Evolutionary conservation across 345 rosid genomes (phyloP).

Genomic region (Eucalyptus sp.): DNA sequence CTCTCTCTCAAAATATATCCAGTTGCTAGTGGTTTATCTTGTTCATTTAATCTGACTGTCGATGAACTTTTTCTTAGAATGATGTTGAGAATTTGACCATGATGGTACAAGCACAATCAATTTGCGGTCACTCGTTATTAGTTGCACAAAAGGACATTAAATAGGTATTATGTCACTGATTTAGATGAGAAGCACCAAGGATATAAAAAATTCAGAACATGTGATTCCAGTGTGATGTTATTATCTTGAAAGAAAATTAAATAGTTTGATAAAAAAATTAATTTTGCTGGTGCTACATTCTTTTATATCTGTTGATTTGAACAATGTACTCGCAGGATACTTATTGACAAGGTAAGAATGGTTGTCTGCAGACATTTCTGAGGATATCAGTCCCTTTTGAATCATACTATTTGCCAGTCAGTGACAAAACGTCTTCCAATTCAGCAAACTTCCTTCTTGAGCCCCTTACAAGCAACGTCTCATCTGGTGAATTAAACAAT

Average conservation of each 20-base stretch:
- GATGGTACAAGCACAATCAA: background rate
- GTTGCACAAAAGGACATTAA: background rate
- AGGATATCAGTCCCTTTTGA: constrained; percentile 59
- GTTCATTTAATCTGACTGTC: background rate
- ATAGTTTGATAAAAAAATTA: background rate
- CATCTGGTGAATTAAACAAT: constrained; percentile 30
- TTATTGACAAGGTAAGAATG: constrained; percentile 15
- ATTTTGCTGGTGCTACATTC: background rate
- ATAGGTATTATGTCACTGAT: background rate
- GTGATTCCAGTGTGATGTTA: background rate
- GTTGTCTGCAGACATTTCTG: constrained; percentile 66
- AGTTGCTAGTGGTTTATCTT: background rate
- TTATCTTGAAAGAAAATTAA: background rate
- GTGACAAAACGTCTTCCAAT: constrained; percentile 34
- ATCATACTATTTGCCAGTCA: constrained; percentile 67
- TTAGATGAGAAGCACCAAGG: background rate
- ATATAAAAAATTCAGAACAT: background rate
- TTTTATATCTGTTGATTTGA: constrained; percentile 5
- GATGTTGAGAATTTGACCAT: background rate
- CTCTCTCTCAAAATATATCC: background rate
- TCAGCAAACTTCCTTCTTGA: constrained; percentile 53
- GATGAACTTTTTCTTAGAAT: background rate
- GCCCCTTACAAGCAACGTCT: constrained; percentile 61
- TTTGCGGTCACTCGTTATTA: background rate
- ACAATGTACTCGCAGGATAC: background rate